These are phyloP conservation scores for Acarospora socialis DNA, from an alignment of 2,329 filamentous ascomycete species.

Conservation along the genomic window DNA sequence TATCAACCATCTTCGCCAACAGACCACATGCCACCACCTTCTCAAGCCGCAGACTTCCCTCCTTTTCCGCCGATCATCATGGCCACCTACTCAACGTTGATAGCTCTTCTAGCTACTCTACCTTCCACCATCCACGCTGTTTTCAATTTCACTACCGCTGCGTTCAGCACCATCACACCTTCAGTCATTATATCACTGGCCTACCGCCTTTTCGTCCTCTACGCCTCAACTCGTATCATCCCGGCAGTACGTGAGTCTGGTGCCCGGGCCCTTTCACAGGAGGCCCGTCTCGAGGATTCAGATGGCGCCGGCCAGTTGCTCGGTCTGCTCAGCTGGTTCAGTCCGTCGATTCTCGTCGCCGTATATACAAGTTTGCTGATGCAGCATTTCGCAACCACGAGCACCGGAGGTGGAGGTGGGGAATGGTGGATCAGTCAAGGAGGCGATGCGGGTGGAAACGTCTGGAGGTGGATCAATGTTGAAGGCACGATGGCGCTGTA, in stretches of 20 bases:
- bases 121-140: conserved; percentile 71
- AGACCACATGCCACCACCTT: conserved; percentile 38
- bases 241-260: conserved; percentile 82
- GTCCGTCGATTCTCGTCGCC: conserved; percentile 82
- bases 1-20: conserved; percentile 69
- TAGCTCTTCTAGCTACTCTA: conserved; percentile 71
- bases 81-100: conserved; percentile 87
- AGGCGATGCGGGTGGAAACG: conserved; percentile 67
- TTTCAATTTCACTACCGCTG: conserved; percentile 75
- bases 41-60: conserved; percentile 62
- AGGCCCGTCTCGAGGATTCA: conserved; percentile 71
- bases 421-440: conserved; percentile 78
- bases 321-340: conserved; percentile 82
- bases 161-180: conserved; percentile 87
- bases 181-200: conserved; percentile 90
- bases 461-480: conserved; percentile 89
- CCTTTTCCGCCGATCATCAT: conserved; percentile 96
- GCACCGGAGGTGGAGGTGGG: conserved; percentile 46
- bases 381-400: conserved; percentile 79
- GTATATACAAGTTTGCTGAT: conserved; percentile 92
- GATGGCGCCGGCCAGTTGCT: conserved; percentile 70
- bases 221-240: conserved; percentile 89
- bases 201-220: conserved; percentile 89
- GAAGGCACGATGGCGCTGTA: conserved; percentile 81
- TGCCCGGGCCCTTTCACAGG: conserved; percentile 66